Evolutionary conservation across 2,329 filamentous ascomycete species (phyloP).

Genomic region (Colletotrichum viniferum): DNA sequence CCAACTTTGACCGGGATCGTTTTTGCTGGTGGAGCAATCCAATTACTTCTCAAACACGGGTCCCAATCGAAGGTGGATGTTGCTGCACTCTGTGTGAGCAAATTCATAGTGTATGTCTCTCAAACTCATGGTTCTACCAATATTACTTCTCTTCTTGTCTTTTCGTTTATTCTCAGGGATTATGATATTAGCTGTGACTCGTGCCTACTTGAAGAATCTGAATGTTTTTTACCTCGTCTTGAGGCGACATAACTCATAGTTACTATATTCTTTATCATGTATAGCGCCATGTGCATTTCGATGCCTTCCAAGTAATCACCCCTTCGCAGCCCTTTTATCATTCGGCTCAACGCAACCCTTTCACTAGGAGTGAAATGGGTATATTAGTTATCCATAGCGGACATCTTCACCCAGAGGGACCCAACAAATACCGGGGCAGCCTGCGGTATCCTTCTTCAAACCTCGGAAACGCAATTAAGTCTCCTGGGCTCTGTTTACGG

Average conservation of each 20-base stretch:
- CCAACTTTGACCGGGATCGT: background rate
- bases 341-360: background rate
- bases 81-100: no score
- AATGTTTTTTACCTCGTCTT: background rate
- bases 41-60: no score
- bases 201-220: background rate
- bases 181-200: fast-evolving
- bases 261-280: background rate
- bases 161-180: fast-evolving
- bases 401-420: background rate
- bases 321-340: background rate
- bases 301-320: background rate
- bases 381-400: background rate
- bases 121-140: background rate
- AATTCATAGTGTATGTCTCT: background rate
- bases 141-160: background rate
- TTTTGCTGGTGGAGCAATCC: no score
- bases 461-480: background rate
- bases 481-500: background rate
- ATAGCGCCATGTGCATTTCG: background rate
- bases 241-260: background rate
- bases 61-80: no score
- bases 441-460: no score
- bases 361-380: fast-evolving
- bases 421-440: background rate